Evolutionary conservation across 345 rosid genomes (phyloP).

Genomic region (Carallia pectinifolia): DNA sequence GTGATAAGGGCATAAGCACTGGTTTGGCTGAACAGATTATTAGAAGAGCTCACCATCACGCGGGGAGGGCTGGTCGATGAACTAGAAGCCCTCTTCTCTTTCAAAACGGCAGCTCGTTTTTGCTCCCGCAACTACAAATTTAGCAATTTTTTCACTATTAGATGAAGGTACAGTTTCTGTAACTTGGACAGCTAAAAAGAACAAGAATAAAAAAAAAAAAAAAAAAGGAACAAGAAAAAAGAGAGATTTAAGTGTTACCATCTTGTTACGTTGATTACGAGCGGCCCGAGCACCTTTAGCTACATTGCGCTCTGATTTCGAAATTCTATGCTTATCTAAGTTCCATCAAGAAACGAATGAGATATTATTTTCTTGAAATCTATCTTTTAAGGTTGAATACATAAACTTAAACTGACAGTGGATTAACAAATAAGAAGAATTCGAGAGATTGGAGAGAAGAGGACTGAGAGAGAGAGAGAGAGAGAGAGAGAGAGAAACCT

Average conservation of each 20-base stretch:
- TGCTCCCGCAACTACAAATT: conserved; percentile 69
- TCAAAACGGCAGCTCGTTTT: conserved; percentile 69
- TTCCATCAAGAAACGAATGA: conserved; percentile 4
- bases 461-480: background rate
- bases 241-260: conserved; percentile 40
- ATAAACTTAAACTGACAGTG: no score
- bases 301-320: conserved; percentile 57
- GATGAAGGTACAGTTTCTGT: background rate
- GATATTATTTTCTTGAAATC: background rate
- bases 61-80: conserved; percentile 64
- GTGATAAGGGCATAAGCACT: background rate
- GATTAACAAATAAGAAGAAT: background rate
- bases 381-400: background rate
- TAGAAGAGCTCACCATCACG: conserved; percentile 57
- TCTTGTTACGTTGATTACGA: conserved; percentile 73
- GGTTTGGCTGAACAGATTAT: background rate
- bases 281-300: conserved; percentile 67
- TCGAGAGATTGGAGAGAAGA: background rate
- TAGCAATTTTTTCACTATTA: background rate
- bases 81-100: conserved; percentile 69
- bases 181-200: background rate
- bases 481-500: conserved; percentile 40
- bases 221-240: background rate
- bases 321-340: conserved; percentile 59
- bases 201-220: background rate